A percentile compares a stretch with the other conserved stretches of the same genome.
Conservation (phyloP, 371 early-diverging fungal genomes). For the Mortierella sp. region DNA sequence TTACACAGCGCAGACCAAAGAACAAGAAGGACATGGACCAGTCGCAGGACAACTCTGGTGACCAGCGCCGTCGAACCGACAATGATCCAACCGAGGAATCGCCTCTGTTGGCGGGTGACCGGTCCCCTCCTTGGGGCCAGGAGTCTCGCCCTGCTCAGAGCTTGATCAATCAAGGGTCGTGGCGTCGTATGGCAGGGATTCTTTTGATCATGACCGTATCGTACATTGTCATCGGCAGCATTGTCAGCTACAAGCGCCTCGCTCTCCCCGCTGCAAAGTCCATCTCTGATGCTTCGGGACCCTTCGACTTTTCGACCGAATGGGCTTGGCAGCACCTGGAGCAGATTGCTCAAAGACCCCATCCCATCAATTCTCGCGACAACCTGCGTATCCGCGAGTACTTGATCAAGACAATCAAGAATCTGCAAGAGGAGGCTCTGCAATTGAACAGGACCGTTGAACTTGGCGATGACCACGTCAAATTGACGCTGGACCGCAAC, state of each 20-base stretch:
- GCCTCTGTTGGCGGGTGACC: conserved; percentile 25
- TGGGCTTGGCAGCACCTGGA: conserved; percentile 66
- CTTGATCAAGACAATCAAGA: conserved; percentile 45
- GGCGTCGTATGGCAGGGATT: conserved; percentile 53
- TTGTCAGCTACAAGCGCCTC: conserved; percentile 46
- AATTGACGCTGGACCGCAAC: conserved; percentile 30
- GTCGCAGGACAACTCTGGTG: conserved; percentile 8
- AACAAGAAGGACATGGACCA: conserved; percentile 34
- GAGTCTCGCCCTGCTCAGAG: conserved; percentile 9
- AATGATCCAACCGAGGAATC: conserved; percentile 23
- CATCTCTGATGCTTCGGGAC: conserved; percentile 54
- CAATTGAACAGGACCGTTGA: conserved; percentile 56
- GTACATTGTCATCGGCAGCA: conserved; percentile 40
- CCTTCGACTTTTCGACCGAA: conserved; percentile 58
- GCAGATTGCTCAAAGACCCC: conserved; percentile 62
- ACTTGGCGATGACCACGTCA: conserved; percentile 55
- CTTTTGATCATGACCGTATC: conserved; percentile 44
- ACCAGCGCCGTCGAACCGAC: conserved; percentile 2
- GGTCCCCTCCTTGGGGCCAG: background rate
- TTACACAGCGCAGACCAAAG: conserved; percentile 23
- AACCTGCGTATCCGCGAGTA: conserved; percentile 43
- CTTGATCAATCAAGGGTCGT: conserved; percentile 45
- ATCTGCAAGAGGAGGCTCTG: conserved; percentile 57
- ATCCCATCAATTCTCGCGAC: conserved; percentile 65
- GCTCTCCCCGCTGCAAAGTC: conserved; percentile 60